phyloP scores from a whole-genome alignment of 148 eudicot genomes.

The Vaccinium myrtillus region DNA sequence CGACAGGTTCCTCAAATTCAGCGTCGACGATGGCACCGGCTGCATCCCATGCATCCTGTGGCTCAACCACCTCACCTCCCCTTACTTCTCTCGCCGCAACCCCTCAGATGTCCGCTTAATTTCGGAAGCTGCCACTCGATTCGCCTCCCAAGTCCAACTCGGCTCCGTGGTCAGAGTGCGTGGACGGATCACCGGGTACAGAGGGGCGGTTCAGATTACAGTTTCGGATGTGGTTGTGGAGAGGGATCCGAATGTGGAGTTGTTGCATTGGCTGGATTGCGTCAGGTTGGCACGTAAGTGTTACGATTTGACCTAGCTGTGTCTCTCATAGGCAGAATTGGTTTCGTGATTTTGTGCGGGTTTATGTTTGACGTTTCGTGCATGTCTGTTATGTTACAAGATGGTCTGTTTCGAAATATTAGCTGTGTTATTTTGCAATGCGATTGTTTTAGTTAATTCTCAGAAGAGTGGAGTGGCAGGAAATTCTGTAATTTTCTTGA shows the following conservation, averaged over 20 bases:
- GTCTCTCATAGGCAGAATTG: not conserved
- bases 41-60: constrained; percentile 71
- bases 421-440: not conserved
- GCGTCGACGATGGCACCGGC: constrained; percentile 78
- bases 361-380: not conserved
- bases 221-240: constrained; percentile 65
- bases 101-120: constrained; percentile 63
- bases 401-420: not conserved
- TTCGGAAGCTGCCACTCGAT: constrained; percentile 38
- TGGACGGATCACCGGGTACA: constrained; percentile 50
- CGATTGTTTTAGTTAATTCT: not conserved
- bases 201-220: constrained; percentile 69
- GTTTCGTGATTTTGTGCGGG: not conserved
- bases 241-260: constrained; percentile 65
- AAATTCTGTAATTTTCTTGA: not conserved
- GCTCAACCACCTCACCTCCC: constrained; percentile 71
- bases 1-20: constrained; percentile 56
- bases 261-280: constrained; percentile 89
- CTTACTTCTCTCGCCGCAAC: constrained; percentile 56
- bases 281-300: constrained; percentile 40
- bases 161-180: constrained; percentile 63
- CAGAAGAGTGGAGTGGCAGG: not conserved
- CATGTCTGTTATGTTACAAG: not conserved
- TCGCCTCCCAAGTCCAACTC: constrained; percentile 38
- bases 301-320: constrained; percentile 21